Base-by-base conservation (phyloP, 768 basidiomycete species). In the Calocera cornea region DNA sequence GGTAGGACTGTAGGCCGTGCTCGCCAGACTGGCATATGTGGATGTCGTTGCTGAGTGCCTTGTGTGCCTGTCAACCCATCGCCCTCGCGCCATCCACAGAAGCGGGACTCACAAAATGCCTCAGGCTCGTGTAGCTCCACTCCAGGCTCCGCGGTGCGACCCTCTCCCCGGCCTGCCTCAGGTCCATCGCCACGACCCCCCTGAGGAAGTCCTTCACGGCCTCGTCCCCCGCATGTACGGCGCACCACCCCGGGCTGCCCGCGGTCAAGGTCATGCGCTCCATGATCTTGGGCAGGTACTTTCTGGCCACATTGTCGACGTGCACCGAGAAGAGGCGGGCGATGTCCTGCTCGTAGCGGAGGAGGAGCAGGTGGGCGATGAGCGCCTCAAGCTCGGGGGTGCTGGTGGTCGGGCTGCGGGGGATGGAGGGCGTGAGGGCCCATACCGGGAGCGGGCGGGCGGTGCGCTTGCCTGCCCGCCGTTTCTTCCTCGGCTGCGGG, bases 71-170 rank as follows among this genome's bases (percentile, higher is more conserved):
- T 65, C 34, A 65, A 27, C 29, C 8, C 17, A 22, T 7, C 3
- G 5, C 11, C 64, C 11, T 14, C 10, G 64, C 14, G 11, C 12
- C 1, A 3, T 10, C 67, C 17, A 38, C 36, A 38, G 8, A 3
- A 24, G 7, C 44, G 27, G 31, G 27, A 78, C 87, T 72, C 76
- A 88, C 87, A 73, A 89, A 89, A 76, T 89, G 85, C 67, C 88
- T 77, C 33, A 89, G 76, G 34, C 87, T 88, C 1, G 88, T 89
- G 75, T 89, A 89, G 0, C 86, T 86, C 88, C 88, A 89, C 66
- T 89, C 76, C 22, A 89, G 86, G 71, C 86, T 87, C 80, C 88
- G 89, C 8, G 88, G 89, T 8, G 88, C 88, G 22, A 89, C 87
- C 34, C 88, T 81, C 71, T 89, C 88, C 19, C 88, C 88, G 0